Percentiles rank a stretch among this genome's conserved stretches.
Evolutionary conservation across 1,284 basidiomycete species (phyloP).

Genomic region (Waitea zeae): DNA sequence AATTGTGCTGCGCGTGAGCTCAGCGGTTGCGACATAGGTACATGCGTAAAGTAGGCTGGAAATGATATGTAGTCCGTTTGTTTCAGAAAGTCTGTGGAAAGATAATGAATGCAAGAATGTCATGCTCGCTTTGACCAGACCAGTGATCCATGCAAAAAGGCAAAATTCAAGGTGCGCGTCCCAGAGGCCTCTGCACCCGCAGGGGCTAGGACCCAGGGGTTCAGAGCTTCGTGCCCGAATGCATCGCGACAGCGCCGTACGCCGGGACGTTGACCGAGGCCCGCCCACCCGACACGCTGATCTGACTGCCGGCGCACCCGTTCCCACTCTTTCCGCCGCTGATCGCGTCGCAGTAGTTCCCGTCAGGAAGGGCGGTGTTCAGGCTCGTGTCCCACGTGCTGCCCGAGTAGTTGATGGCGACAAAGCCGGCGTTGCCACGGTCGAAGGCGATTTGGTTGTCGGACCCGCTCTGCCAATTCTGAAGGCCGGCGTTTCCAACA

Average conservation of each 20-base stretch:
- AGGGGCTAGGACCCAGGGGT: too few relatives aligned
- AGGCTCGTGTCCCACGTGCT: conserved; percentile 29
- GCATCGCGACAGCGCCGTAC: conserved; percentile 5
- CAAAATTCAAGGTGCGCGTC: too few relatives aligned
- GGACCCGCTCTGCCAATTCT: conserved; percentile 37
- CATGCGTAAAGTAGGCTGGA: too few relatives aligned
- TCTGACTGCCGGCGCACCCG: conserved; percentile 11
- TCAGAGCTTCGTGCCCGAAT: conserved; percentile 5
- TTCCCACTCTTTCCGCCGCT: conserved; percentile 16
- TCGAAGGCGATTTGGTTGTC: conserved; percentile 45
- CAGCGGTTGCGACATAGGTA: too few relatives aligned
- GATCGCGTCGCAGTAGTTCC: conserved; percentile 48
- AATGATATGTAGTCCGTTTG: too few relatives aligned
- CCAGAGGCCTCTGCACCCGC: too few relatives aligned
- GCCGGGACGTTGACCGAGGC: conserved; percentile 2
- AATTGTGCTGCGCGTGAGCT: too few relatives aligned
- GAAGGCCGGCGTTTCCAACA: conserved; percentile 30
- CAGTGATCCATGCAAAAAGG: too few relatives aligned
- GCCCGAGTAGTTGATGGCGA: conserved; percentile 48
- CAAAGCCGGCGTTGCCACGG: conserved; percentile 37
- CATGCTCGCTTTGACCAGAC: too few relatives aligned
- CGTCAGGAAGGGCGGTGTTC: conserved; percentile 22
- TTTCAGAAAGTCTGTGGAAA: too few relatives aligned
- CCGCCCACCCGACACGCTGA: conserved; percentile 4
- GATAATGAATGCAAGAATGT: too few relatives aligned